A percentile compares a stretch with the other conserved stretches of the same genome.
phyloP scores from a whole-genome alignment of 371 early-diverging fungal genomes.

The Lichtheimia ornata region DNA sequence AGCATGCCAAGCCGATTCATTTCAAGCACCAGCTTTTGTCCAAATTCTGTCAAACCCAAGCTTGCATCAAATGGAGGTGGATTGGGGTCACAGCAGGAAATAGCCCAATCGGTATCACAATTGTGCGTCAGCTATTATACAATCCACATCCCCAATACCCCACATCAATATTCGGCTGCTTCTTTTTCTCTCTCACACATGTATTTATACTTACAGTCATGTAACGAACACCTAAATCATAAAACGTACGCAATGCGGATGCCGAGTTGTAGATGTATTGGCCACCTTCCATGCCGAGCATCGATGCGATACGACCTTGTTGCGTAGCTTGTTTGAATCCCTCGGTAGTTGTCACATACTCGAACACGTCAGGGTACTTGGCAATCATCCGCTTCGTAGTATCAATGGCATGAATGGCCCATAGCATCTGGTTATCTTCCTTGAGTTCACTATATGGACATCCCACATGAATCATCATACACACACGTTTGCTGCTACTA shows the following conservation, averaged over 20 bases:
- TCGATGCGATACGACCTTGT: constrained; percentile 54
- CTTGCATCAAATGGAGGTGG: constrained; percentile 50
- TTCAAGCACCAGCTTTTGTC: constrained; percentile 55
- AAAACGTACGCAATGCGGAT: constrained; percentile 54
- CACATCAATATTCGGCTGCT: background rate
- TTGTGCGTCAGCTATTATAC: constrained; percentile 57
- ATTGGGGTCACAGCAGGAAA: constrained; percentile 52
- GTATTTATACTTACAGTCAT: constrained; percentile 53
- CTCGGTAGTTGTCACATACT: constrained; percentile 42
- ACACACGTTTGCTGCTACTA: too few relatives aligned
- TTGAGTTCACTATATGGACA: background rate
- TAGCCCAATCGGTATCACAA: constrained; percentile 73
- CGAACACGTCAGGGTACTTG: constrained; percentile 54
- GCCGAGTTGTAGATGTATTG: constrained; percentile 67
- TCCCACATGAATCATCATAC: too few relatives aligned
- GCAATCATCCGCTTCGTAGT: constrained; percentile 55
- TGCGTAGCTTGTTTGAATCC: constrained; percentile 49
- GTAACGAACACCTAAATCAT: constrained; percentile 65
- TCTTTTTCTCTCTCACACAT: background rate
- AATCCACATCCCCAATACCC: background rate
- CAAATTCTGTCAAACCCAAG: constrained; percentile 60
- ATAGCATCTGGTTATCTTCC: constrained; percentile 35
- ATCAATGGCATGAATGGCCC: constrained; percentile 62
- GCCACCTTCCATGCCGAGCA: constrained; percentile 72
- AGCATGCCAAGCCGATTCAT: constrained; percentile 76